A percentile compares a stretch with the other conserved stretches of the same genome.
phyloP scores from a whole-genome alignment of 495 filamentous ascomycete species.

The Penicillium paxilli region DNA sequence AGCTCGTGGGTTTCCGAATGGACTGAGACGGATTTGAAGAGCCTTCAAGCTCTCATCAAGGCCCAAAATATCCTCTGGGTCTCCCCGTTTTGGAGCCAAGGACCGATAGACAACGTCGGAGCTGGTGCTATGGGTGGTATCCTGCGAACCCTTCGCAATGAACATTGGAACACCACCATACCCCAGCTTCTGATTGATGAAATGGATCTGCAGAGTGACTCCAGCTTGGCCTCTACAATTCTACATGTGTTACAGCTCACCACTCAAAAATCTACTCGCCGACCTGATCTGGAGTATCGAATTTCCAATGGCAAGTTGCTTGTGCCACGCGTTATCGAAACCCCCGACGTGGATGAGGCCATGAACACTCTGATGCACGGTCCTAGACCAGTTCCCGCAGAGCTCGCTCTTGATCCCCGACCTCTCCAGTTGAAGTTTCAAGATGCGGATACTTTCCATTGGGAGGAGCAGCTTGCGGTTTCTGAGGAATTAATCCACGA shows the following conservation, averaged over 20 bases:
- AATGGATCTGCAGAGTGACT: slow-evolving; percentile 6
- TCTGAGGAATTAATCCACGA: slow-evolving; percentile 4
- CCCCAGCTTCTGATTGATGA: slow-evolving; percentile 14
- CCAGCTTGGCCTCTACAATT: slow-evolving; percentile 12
- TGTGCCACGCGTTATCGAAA: slow-evolving; percentile 19
- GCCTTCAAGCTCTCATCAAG: slow-evolving; percentile 12
- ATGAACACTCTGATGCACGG: slow-evolving; percentile 22
- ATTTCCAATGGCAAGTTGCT: slow-evolving; percentile 17
- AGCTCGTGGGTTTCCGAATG: slow-evolving; percentile 17
- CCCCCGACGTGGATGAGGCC: slow-evolving; percentile 17
- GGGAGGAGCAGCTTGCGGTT: slow-evolving; percentile 11
- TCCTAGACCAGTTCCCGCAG: slow-evolving; percentile 12
- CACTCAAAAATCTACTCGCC: slow-evolving; percentile 8
- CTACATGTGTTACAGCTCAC: slow-evolving; percentile 21
- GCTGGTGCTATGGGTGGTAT: slow-evolving; percentile 19
- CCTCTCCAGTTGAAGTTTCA: slow-evolving; percentile 15
- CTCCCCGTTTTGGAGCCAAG: slow-evolving; percentile 14
- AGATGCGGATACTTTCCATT: slow-evolving; percentile 9
- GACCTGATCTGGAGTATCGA: slow-evolving; percentile 18
- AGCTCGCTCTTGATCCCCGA: slow-evolving; percentile 7
- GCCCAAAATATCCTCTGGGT: slow-evolving; percentile 28
- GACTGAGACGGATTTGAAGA: slow-evolving; percentile 12
- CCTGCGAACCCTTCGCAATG: slow-evolving; percentile 26
- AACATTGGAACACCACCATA: slow-evolving; percentile 16
- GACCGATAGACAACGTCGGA: slow-evolving; percentile 6